Evolutionary conservation across 768 basidiomycete species (phyloP), one percentile per base, ranked within the genome.

Genomic region (Ramaria sp.): DNA sequence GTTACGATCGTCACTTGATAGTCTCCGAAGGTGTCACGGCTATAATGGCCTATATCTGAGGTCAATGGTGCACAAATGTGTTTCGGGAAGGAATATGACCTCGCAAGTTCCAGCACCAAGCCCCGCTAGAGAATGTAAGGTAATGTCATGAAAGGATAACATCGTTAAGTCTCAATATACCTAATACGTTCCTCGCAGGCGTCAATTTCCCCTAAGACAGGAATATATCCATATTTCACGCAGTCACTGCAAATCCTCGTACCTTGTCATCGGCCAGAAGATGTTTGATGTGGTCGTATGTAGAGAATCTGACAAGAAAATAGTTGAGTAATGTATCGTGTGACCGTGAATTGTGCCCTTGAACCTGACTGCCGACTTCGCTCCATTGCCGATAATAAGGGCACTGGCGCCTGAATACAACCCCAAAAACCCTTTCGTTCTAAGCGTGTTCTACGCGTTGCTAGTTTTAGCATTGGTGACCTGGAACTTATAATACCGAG

Each of bases 11-110:
- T 43, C 51, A 94, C 95, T 99, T 99, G 76, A 98, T 96, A 0
- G 95, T 98, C 69, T 99, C 95, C 11, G 91, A 93, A 2, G 95
- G 95, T 0, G 95, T 98, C 3, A 99, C 95, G 1, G 95, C 95
- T 54, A 97, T 81, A 22, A 97, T 68, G 1, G 95, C 91, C 69
- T 98, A 75, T n/a, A 20, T 30, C 42, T 15, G 33, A 53, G 11
- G 39, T 43, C 52, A 38, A 24, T 42, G 20, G n/a, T 27, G 53
- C 15, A 12, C 24, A 22, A 38, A 12, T 17, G 33, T 1, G 34
- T 37, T 37, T 37, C 27, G 51, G 38, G 3, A 22, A 12, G 12
- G 51, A 33, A 52, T 33, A 37, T 57, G 19, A 57, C 55, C 55
- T 57, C 55, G 47, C 55, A 57, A 37, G 72, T 70, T 3, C 95